Percentiles rank a stretch among this genome's conserved stretches.
These are phyloP conservation scores for Trichophyton schoenleinii DNA, from an alignment of 2,329 filamentous ascomycete genomes.

Conservation along the genomic window DNA sequence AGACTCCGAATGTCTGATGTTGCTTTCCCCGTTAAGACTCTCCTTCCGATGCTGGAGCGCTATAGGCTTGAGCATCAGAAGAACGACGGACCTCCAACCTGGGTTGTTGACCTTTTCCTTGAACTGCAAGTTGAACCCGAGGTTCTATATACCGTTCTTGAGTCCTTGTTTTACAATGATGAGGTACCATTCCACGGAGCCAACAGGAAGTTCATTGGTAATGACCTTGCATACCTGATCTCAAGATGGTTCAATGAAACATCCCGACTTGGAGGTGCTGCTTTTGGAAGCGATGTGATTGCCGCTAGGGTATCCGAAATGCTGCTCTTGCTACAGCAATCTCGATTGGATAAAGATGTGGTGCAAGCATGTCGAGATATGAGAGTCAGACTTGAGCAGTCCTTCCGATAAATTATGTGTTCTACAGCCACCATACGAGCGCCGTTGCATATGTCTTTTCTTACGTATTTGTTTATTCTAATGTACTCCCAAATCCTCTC, in stretches of 20 bases:
- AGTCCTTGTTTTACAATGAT: slow-evolving; percentile 55
- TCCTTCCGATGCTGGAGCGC: slow-evolving; percentile 45
- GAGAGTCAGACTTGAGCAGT: slow-evolving; percentile 25
- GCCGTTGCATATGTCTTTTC: neutral
- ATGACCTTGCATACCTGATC: slow-evolving; percentile 50
- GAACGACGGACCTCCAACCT: slow-evolving; percentile 37
- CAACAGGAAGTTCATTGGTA: slow-evolving; percentile 45
- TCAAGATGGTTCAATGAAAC: slow-evolving; percentile 49
- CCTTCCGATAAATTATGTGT: slow-evolving; percentile 5
- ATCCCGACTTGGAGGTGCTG: slow-evolving; percentile 39
- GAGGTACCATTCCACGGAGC: slow-evolving; percentile 51
- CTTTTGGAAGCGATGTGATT: slow-evolving; percentile 50
- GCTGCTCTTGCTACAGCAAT: slow-evolving; percentile 34
- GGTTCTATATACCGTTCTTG: slow-evolving; percentile 48
- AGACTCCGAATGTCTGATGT: slow-evolving; percentile 45
- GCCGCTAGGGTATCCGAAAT: slow-evolving; percentile 37
- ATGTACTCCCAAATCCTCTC: neutral
- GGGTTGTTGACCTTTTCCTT: slow-evolving; percentile 55
- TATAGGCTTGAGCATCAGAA: slow-evolving; percentile 41
- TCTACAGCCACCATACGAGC: neutral
- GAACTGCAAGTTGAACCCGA: slow-evolving; percentile 51
- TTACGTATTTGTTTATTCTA: neutral
- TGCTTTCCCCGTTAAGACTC: slow-evolving; percentile 42
- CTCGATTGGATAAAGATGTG: slow-evolving; percentile 28
- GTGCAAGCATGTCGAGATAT: slow-evolving; percentile 31